Evolutionary conservation across 176 grass and related monocot genomes (phyloP).

Genomic region (Triticum turgidum): DNA sequence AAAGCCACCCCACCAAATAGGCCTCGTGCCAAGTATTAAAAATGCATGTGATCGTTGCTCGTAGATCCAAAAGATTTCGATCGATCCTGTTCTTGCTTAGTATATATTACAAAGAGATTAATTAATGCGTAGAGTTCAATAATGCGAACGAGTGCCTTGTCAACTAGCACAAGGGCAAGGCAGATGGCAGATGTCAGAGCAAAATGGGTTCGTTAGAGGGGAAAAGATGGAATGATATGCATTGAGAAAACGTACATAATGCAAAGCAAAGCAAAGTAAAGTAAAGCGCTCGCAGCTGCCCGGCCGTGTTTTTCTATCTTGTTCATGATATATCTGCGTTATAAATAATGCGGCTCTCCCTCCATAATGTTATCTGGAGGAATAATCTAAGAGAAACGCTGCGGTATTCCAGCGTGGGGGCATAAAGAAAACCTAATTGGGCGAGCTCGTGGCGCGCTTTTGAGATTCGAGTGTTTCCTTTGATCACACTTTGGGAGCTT

Average conservation of each 20-base stretch:
- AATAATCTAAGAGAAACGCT: slow-evolving; percentile 24
- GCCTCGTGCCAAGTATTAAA: slow-evolving; percentile 20
- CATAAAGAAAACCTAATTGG: background rate
- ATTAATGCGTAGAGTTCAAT: background rate
- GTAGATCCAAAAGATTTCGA: slow-evolving; percentile 17
- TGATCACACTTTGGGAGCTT: slow-evolving; percentile 20
- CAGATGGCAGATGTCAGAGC: background rate
- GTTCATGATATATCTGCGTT: background rate
- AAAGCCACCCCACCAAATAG: background rate
- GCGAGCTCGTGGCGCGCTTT: slow-evolving; percentile 26
- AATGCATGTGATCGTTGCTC: background rate
- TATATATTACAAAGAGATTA: background rate
- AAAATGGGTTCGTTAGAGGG: slow-evolving; percentile 18
- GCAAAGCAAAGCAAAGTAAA: slow-evolving; percentile 12
- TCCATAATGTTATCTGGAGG: slow-evolving; percentile 5
- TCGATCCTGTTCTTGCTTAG: background rate
- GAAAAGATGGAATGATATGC: background rate
- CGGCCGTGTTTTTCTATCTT: background rate
- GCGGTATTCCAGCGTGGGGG: slow-evolving; percentile 8
- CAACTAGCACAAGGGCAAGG: background rate
- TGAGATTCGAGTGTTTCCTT: slow-evolving; percentile 20
- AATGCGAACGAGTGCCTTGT: slow-evolving; percentile 39
- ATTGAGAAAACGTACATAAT: slow-evolving; percentile 18
- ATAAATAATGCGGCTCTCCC: background rate
- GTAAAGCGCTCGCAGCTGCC: slow-evolving; percentile 2